These are phyloP conservation scores for Cicer pinnatifidum DNA, from an alignment of 306 rosid species.

Conservation along the genomic window DNA sequence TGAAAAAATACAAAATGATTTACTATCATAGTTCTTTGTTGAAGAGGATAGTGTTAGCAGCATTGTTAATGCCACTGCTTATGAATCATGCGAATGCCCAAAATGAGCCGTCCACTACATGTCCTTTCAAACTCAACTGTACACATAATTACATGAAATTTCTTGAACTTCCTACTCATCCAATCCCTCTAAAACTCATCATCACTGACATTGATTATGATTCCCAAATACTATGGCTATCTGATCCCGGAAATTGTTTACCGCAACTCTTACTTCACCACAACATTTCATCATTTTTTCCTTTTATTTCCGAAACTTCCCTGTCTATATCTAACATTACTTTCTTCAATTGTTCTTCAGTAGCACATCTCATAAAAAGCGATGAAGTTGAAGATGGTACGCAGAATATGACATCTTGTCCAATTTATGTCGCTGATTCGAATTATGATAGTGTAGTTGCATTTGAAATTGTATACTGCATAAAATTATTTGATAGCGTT, in stretches of 20 bases:
- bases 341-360: conserved; percentile 42
- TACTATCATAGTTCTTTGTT: neutral
- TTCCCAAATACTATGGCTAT: neutral
- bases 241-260: conserved; percentile 26
- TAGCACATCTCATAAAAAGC: neutral
- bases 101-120: neutral
- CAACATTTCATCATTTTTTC: conserved; percentile 7
- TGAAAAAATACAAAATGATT: neutral
- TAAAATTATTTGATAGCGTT: neutral
- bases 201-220: neutral
- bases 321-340: neutral
- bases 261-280: neutral
- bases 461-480: neutral
- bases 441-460: neutral
- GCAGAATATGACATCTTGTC: conserved; percentile 26
- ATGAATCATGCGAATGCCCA: neutral
- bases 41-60: no score
- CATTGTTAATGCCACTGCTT: neutral
- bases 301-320: neutral
- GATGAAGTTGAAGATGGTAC: neutral
- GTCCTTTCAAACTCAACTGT: neutral
- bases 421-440: neutral
- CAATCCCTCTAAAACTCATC: neutral
- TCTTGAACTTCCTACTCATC: neutral
- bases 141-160: neutral